Base-by-base conservation (phyloP, 148 eudicot genomes). In the Vaccinium macrocarpon region DNA sequence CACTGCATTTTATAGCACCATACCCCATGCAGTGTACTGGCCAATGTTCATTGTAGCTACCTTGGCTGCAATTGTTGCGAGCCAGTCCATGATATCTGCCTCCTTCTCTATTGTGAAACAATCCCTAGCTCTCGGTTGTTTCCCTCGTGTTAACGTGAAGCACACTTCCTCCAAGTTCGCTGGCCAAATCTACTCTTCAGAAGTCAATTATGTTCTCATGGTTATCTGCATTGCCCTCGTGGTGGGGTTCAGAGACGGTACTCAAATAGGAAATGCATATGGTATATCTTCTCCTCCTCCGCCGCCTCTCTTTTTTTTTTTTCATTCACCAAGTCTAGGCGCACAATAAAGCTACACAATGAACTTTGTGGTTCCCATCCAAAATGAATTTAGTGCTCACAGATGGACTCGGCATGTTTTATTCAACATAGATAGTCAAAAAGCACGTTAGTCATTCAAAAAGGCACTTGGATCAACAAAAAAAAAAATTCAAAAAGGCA, bases 111-210 rank as follows among this genome's bases (percentile, higher is more conserved):
- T 89, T 6, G 85, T 91, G 62, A 88, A 91, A 77, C 91, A 91
- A 79, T 89, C 91, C 1, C 90, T 88, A 3, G 87, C 91, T 0
- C 87, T 89, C 12, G 92, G 91, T 4, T 90, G 92, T 59, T 90
- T 90, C 50, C 90, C 92, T 80, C 90, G 88, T 1, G 93, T 91
- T 15, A 86, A 88, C 84, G 74, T 91, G 51, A 89, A 85, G 21
- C 89, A 91, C 56, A 91, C 91, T 14, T 89, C 91, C 1, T 72
- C 87, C n/a, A 87, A 91, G 82, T 84, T 88, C 14, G 56, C 76
- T 19, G 93, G 91, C 19, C 93, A 91, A 88, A 89, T 91, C 32
- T 91, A 86, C 82, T 84, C 87, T 10, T 90, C 91, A 1, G 93
- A 91, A 66, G 48, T 91, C 57, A 89, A 91, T 57, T 89, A 84